A percentile compares a stretch with the other conserved stretches of the same genome.
Conservation (phyloP, 805 yeast species). For the Starmerella vaccinii region DNA sequence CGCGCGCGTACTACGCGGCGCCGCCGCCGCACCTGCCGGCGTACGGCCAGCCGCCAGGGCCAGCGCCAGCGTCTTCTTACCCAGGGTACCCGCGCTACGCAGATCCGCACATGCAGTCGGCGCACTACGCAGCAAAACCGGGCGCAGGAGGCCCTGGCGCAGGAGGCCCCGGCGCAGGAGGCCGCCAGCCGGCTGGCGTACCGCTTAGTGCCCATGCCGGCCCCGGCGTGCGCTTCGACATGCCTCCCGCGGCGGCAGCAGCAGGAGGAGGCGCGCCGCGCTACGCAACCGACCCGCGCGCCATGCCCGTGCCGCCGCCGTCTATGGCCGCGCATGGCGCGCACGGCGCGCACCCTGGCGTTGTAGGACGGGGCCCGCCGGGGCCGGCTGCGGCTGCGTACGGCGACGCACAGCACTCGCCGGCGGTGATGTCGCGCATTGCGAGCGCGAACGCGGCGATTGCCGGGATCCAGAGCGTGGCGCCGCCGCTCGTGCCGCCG, state of each 20-base stretch:
- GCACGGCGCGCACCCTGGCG: too few species aligned
- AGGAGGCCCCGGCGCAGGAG: background rate
- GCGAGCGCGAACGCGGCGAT: slow-evolving; percentile 24
- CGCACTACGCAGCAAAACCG: background rate
- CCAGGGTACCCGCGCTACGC: slow-evolving; percentile 1
- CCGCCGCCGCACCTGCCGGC: background rate
- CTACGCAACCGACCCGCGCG: background rate
- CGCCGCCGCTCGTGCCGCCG: slow-evolving; percentile 20
- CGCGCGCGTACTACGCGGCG: background rate
- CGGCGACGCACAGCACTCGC: slow-evolving; percentile 4
- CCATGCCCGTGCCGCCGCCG: background rate
- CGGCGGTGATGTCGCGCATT: slow-evolving; percentile 15
- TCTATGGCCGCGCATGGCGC: background rate
- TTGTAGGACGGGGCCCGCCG: background rate
- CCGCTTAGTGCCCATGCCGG: too few species aligned
- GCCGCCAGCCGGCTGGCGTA: too few species aligned
- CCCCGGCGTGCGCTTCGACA: background rate
- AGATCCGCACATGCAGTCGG: slow-evolving; percentile 4
- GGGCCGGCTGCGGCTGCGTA: background rate
- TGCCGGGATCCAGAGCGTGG: slow-evolving; percentile 21
- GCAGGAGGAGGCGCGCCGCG: background rate
- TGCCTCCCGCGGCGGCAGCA: background rate
- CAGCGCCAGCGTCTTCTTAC: background rate
- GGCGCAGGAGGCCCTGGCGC: background rate
- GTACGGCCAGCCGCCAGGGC: background rate